Base-by-base conservation (phyloP, 805 yeast genomes). In the Nakazawaea anatomiae region DNA sequence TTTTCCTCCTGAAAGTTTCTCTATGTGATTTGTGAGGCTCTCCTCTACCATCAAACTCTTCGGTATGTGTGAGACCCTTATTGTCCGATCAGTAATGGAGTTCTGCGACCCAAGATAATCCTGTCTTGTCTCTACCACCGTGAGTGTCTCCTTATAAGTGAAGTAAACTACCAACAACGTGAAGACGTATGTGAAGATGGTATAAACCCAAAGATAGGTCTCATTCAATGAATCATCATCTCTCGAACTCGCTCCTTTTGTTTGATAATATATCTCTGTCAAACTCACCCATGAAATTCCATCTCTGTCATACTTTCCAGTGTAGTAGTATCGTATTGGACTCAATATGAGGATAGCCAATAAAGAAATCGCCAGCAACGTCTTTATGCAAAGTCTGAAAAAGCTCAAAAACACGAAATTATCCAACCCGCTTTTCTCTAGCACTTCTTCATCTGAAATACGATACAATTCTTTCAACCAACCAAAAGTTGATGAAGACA, bases 391-490 rank as follows among this genome's bases (percentile, higher is more conserved):
- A 87, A 90, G 88, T 54, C 87, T 85, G 76, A 94, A 94, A 64
- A 92, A 91, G 4, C 90, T 90, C 34, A 92, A 68, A 61, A 88
- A 92, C 45, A 94, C 98, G 68, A 79, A 90, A 0, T 97, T 97
- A 69, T 92, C 99, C 42, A 92, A 68, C 0, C 99, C 99, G 2
- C 97, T 96, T 60, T 84, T 85, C 54, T 89, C 92, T 47, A 92
- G 73, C 2, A 94, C 78, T 52, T 89, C 90, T 12, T 78, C 74
- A 58, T 92, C 98, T 29, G 76, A 72, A 18, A 91, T 82, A 10
- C 66, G 66, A 61, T 78, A 79, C 11, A 92, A 69, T 0, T 82
- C 78, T 0, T 83, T 78, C 7, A 91, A 73, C 97, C 98, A 92
- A 2, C 91, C 90, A 58, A 90, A 85, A 10, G 87, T 63, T 2